Conservation (phyloP, 2,329 filamentous ascomycete species). For the Aspergillus pseudoviridinutans region DNA sequence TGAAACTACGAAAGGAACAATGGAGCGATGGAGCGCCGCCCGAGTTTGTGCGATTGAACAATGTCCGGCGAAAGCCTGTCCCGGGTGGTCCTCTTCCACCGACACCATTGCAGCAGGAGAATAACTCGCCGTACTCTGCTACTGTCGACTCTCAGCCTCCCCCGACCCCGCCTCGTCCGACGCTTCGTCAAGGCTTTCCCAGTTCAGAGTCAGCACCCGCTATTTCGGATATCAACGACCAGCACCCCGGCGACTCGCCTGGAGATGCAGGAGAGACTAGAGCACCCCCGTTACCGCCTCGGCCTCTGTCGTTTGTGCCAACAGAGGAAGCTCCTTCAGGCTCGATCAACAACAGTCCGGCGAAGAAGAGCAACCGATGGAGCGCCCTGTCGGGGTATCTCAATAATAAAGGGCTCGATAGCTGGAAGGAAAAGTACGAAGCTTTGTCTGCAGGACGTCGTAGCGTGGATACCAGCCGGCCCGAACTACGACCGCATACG, state of each 20-base stretch:
- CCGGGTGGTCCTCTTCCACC: slow-evolving; percentile 17
- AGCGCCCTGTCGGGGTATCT: slow-evolving; percentile 26
- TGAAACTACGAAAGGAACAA: slow-evolving; percentile 21
- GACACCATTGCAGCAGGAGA: slow-evolving; percentile 17
- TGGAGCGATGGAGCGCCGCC: slow-evolving; percentile 19
- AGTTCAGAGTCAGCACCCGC: background rate
- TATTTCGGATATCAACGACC: background rate
- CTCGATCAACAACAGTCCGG: slow-evolving; percentile 2
- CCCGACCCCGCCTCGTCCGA: background rate
- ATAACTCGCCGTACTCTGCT: background rate
- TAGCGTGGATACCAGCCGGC: slow-evolving; percentile 28
- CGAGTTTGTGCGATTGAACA: slow-evolving; percentile 33
- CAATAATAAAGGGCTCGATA: slow-evolving; percentile 14
- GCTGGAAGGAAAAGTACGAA: slow-evolving; percentile 23
- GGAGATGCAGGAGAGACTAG: background rate
- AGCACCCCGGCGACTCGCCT: background rate
- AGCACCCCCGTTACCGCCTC: slow-evolving; percentile 9
- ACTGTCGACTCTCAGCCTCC: background rate
- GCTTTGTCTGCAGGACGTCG: slow-evolving; percentile 20
- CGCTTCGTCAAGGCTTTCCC: background rate
- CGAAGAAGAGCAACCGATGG: slow-evolving; percentile 25
- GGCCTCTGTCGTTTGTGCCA: slow-evolving; percentile 28
- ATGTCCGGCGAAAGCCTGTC: slow-evolving; percentile 39
- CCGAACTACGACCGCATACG: slow-evolving; percentile 21
- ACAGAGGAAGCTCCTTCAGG: slow-evolving; percentile 18